Conservation (phyloP, 345 rosid genomes). For the Eutrema japonicum region DNA sequence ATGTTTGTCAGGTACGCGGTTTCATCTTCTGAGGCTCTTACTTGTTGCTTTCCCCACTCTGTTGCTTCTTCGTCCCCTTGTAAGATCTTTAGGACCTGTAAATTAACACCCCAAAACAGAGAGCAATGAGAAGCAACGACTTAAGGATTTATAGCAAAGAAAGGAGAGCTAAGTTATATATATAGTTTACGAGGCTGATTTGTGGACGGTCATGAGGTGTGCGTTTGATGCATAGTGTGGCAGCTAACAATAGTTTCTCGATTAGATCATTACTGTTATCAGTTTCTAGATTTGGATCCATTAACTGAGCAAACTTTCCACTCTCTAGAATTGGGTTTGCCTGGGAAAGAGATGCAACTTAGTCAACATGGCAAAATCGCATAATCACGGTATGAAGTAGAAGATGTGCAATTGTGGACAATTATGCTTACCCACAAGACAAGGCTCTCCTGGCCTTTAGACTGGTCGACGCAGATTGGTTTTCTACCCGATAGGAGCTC, state of each 20-base stretch:
- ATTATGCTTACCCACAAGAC: constrained; percentile 83
- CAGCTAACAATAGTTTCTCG: constrained; percentile 82
- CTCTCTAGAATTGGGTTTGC: constrained; percentile 82
- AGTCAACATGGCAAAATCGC: neutral
- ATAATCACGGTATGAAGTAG: constrained; percentile 2
- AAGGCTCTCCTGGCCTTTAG: constrained; percentile 85
- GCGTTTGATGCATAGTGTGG: constrained; percentile 75
- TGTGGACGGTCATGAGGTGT: constrained; percentile 66
- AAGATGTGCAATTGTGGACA: neutral
- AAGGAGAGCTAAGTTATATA: neutral
- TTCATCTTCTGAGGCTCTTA: constrained; percentile 58
- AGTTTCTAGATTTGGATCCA: constrained; percentile 64
- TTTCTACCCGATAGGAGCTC: constrained; percentile 92
- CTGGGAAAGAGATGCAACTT: constrained; percentile 43
- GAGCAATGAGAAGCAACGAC: constrained; percentile 4
- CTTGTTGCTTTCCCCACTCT: constrained; percentile 69
- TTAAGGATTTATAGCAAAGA: constrained; percentile 2
- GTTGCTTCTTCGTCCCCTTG: constrained; percentile 75
- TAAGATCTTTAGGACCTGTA: constrained; percentile 77
- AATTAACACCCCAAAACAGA: neutral
- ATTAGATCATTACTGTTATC: constrained; percentile 51
- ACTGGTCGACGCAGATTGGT: constrained; percentile 66
- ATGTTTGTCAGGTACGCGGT: constrained; percentile 58
- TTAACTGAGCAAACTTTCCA: constrained; percentile 65
- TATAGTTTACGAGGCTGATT: constrained; percentile 61